Evolutionary conservation across 2,329 filamentous ascomycete genomes (phyloP).

Genomic region (Trichoderma arundinaceum): DNA sequence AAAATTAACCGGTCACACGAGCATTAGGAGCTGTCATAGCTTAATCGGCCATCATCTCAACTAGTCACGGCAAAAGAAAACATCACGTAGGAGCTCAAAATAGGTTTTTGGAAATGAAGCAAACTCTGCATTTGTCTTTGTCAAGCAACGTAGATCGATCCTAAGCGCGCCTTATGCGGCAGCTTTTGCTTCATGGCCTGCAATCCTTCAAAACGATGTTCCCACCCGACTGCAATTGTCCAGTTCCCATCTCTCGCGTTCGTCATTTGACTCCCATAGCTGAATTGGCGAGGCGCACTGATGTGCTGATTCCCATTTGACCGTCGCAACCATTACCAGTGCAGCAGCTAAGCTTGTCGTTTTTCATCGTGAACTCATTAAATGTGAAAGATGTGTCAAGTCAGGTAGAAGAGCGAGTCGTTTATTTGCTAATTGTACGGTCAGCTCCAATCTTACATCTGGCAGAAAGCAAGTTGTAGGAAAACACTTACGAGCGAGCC

Average conservation of each 20-base stretch:
- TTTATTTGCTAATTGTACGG: constrained; percentile 65
- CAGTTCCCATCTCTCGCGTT: constrained; percentile 43
- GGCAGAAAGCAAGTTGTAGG: neutral
- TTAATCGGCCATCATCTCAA: neutral
- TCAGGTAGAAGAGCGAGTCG: constrained; percentile 64
- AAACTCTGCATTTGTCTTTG: constrained; percentile 40
- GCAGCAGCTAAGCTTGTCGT: constrained; percentile 38
- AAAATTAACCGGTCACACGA: constrained; percentile 20
- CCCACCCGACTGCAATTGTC: constrained; percentile 44
- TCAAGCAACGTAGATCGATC: constrained; percentile 37
- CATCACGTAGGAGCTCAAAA: constrained; percentile 4
- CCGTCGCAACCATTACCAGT: constrained; percentile 14
- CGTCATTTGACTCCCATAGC: constrained; percentile 36
- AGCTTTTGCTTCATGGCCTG: constrained; percentile 38
- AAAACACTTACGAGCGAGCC: constrained; percentile 83
- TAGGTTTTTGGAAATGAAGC: constrained; percentile 32
- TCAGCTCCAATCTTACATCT: constrained; percentile 43
- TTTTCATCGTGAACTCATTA: constrained; percentile 43
- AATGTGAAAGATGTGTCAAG: constrained; percentile 54
- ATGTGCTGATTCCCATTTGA: constrained; percentile 20
- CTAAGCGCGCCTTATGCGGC: constrained; percentile 40
- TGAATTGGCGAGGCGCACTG: constrained; percentile 30
- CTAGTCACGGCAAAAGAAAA: neutral
- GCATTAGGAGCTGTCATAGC: neutral
- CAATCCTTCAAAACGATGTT: constrained; percentile 40